These are phyloP conservation scores for Ganoderma lingzhi DNA, from an alignment of 1,284 basidiomycete species.

Conservation along the genomic window DNA sequence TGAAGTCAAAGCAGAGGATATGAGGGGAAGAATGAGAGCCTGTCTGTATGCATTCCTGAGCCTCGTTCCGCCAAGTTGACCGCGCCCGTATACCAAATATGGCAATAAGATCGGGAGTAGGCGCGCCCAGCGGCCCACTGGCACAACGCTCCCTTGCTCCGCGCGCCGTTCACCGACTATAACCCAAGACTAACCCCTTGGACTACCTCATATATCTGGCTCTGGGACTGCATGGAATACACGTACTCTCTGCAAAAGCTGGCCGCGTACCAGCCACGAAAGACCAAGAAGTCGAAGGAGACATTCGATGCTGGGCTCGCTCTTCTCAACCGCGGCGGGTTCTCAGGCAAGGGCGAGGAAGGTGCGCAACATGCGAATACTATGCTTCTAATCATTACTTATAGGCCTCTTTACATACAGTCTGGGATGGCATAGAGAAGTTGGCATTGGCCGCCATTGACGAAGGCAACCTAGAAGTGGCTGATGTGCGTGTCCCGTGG, in stretches of 20 bases:
- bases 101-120: neutral
- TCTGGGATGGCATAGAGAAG: slow-evolving; percentile 91
- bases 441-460: slow-evolving; percentile 89
- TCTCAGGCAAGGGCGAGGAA: slow-evolving; percentile 66
- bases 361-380: slow-evolving; percentile 45
- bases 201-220: neutral
- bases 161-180: neutral
- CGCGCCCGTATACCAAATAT: neutral
- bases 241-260: slow-evolving; percentile 70
- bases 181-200: no score
- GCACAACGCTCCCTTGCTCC: neutral
- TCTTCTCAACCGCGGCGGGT: slow-evolving; percentile 61
- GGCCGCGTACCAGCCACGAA: slow-evolving; percentile 73
- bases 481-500: slow-evolving; percentile 68
- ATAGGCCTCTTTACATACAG: slow-evolving; percentile 47
- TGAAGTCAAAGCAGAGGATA: neutral
- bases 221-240: slow-evolving; percentile 44
- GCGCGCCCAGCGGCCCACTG: neutral
- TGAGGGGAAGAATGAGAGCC: neutral
- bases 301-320: slow-evolving; percentile 69
- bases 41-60: neutral
- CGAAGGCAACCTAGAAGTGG: slow-evolving; percentile 79
- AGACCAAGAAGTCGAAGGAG: slow-evolving; percentile 75
- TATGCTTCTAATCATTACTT: neutral
- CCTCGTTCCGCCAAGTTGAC: neutral